Base-by-base conservation (phyloP, 2,329 filamentous ascomycete genomes). In the Parascedosporium putredinis region DNA sequence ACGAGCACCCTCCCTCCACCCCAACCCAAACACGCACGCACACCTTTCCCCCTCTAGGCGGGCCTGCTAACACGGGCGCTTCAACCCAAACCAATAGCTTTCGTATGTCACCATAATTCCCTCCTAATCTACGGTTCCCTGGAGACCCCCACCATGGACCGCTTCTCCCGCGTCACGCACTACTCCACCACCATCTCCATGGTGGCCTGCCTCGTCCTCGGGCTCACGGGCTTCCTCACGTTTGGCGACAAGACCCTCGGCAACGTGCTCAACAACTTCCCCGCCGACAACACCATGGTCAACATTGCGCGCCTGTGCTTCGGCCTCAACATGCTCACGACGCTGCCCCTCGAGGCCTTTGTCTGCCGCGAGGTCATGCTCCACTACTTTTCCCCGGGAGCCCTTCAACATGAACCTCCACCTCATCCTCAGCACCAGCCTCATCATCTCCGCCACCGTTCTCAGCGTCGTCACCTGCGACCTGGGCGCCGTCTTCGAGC, bases 201-300 rank as follows among this genome's bases (percentile, higher is more conserved):
- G 76, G 57, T 90, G n/a, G 90, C 91, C 50, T 98, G 93, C 62
- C 75, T 98, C 49, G 68, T 83, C 52, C 87, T 98, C 82, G 93
- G 88, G 0, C 73, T 96, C 6, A 80, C 84, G 2, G 93, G 93
- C 22, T 97, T 95, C 68, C 75, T 98, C 40, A 90, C 86, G 16
- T 98, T 98, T 61, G 91, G 93, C 54, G 87, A 91, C 67, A 81
- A 83, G 60, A 98, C 93, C 3, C 74, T 89, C 57, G 93, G 93
- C 62, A 98, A 98, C 64, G 88, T 98, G 48, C 81, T 98, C 59
- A 98, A 98, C 74, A 98, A 98, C 70, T 97, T 98, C 62, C 86
- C 90, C 2, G 74, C 82, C 18, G 82, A 94, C 67, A 97, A 95
- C 67, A 75, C 84, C 58, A 84, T 97, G 80, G 89, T 97, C 62